Evolutionary conservation across 352 stramenopile species (phyloP).

Genomic region (Phytophthora rubi): DNA sequence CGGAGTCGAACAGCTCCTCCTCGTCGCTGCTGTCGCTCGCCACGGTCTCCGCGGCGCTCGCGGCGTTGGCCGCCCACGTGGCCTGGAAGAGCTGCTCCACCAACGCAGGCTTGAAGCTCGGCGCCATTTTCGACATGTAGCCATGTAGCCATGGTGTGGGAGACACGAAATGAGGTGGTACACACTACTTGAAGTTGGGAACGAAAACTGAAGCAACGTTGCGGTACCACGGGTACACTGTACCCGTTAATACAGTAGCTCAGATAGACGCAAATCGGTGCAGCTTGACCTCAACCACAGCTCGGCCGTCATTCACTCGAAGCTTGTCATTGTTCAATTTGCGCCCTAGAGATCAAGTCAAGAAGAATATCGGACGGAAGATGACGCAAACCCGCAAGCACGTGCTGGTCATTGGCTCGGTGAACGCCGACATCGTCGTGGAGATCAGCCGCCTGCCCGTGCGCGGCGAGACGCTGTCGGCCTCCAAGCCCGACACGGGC

Average conservation of each 20-base stretch:
- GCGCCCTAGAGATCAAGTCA: background rate
- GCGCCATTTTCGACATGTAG: slow-evolving; percentile 9
- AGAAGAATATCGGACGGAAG: background rate
- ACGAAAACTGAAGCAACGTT: slow-evolving; percentile 10
- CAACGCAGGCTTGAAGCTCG: slow-evolving; percentile 62
- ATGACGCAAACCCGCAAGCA: slow-evolving; percentile 40
- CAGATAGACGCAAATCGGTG: slow-evolving; percentile 5
- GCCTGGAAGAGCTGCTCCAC: slow-evolving; percentile 80
- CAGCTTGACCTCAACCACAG: slow-evolving; percentile 24
- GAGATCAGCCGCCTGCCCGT: slow-evolving; percentile 71
- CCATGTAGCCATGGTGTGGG: background rate
- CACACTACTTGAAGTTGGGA: slow-evolving; percentile 24
- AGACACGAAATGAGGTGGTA: background rate
- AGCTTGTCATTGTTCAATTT: slow-evolving; percentile 15
- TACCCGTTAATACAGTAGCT: background rate
- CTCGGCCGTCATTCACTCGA: slow-evolving; percentile 3
- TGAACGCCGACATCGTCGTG: slow-evolving; percentile 86
- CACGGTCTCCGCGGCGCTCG: slow-evolving; percentile 22
- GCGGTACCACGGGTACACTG: slow-evolving; percentile 3
- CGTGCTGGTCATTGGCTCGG: slow-evolving; percentile 81
- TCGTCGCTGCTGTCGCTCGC: slow-evolving; percentile 45
- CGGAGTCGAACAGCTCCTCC: slow-evolving; percentile 56
- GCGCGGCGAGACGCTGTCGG: slow-evolving; percentile 71
- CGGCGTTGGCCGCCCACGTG: slow-evolving; percentile 53
- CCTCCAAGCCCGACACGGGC: slow-evolving; percentile 61